Evolutionary conservation across 192 early-diverging fungal genomes (phyloP), one percentile per base, ranked within the genome.

Genomic region (Tieghemiomyces parasiticus): DNA sequence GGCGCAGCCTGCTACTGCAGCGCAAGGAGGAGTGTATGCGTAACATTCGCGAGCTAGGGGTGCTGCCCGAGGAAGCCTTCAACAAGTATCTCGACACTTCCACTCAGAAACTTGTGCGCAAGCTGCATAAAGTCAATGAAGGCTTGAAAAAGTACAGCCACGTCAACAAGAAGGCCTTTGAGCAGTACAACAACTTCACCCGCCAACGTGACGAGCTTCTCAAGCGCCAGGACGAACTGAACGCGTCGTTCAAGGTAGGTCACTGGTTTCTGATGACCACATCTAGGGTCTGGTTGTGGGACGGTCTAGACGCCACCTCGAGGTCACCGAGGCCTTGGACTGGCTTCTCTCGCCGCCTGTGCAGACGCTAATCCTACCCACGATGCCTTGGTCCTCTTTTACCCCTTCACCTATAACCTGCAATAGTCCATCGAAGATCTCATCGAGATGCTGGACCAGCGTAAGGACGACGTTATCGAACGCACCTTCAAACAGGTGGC

Each of bases 131-230:
- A 56, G 79, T 84, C 26, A 93, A 92, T 67, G 92, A 93, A 62
- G 77, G 72, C 31, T 73, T 99, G 30, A 88, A 92, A 59, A 84
- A 87, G 71, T 96, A 86, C 64, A 80, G 81, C 19, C 93, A 95
- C 61, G 91, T 99, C 60, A 99, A 99, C 79, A 99, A 95, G 67
- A 94, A 95, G 71, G 95, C 95, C 0, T 92, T 93, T 72, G 95
- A 99, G 76, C 95, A 99, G 74, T 96, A 89, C 65, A 81, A 71
- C 63, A 91, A 88, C 63, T 99, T 96, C 67, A 92, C 90, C 2
- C 84, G 87, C 61, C 93, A 96, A 63, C 79, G 85, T 16, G 91
- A 93, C 51, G 68, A 78, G 35, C 81, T 99, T 32, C 76, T 78
- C 34, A 72, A 86, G 62, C 77, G 93, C 48, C 95, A 91, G 65